Conservation (phyloP, 129 eudicot genomes). For the Lonicera japonica region DNA sequence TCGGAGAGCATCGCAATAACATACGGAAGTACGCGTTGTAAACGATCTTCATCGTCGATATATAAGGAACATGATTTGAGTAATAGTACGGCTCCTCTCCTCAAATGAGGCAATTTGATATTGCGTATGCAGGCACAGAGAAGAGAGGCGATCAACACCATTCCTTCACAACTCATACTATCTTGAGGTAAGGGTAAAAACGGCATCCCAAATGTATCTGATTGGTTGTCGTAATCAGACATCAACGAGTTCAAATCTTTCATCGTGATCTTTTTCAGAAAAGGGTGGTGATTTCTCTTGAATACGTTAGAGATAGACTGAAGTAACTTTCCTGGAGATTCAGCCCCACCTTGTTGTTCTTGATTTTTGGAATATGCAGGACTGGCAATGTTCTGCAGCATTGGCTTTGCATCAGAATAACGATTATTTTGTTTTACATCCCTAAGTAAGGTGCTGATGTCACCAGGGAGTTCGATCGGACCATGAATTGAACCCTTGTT, state of each 20-base stretch:
- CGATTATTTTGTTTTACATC: constrained; percentile 38
- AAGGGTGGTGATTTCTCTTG: constrained; percentile 71
- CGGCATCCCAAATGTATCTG: constrained; percentile 95
- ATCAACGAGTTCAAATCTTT: constrained; percentile 62
- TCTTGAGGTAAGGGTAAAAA: constrained; percentile 77
- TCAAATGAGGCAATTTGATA: constrained; percentile 79
- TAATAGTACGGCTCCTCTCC: constrained; percentile 71
- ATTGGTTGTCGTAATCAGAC: constrained; percentile 79
- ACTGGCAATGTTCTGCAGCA: constrained; percentile 27
- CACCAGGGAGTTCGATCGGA: constrained; percentile 46
- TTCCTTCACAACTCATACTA: constrained; percentile 79
- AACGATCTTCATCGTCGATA: constrained; percentile 89
- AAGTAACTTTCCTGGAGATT: constrained; percentile 54
- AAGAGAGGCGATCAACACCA: constrained; percentile 91
- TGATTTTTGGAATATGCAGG: constrained; percentile 30
- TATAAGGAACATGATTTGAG: constrained; percentile 75
- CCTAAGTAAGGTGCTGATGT: constrained; percentile 38
- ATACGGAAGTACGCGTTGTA: constrained; percentile 91
- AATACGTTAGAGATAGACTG: constrained; percentile 58
- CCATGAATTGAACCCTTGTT: constrained; percentile 31
- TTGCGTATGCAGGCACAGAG: constrained; percentile 91
- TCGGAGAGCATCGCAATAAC: constrained; percentile 89
- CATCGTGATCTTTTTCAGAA: constrained; percentile 55
- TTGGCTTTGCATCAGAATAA: constrained; percentile 22
- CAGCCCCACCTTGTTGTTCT: constrained; percentile 27